Conservation (phyloP, 495 filamentous ascomycete genomes). For the Podospora sp. region DNA sequence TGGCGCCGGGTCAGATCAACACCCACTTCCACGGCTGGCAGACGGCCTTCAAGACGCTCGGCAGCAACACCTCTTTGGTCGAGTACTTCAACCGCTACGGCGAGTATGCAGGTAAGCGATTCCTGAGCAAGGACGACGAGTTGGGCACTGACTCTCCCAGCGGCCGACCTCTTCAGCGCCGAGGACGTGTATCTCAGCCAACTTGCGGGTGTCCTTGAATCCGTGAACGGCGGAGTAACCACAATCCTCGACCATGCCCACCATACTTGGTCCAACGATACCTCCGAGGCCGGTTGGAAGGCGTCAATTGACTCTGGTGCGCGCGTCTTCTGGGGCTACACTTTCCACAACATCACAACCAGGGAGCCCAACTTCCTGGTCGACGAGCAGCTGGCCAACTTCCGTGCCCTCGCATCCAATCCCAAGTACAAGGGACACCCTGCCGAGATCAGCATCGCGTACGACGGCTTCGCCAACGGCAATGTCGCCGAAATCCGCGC, state of each 20-base stretch:
- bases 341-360: constrained; percentile 26
- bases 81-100: constrained; percentile 36
- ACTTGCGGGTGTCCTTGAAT: constrained; percentile 42
- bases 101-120: constrained; percentile 17
- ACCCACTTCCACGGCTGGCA: constrained; percentile 59
- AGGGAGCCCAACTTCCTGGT: constrained; percentile 20
- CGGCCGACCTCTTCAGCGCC: not conserved
- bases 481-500: constrained; percentile 30
- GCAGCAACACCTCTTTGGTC: constrained; percentile 35
- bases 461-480: constrained; percentile 36
- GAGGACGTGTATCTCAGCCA: constrained; percentile 45
- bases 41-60: constrained; percentile 45
- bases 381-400: constrained; percentile 37
- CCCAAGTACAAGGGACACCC: constrained; percentile 19
- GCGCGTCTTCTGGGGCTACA: constrained; percentile 41
- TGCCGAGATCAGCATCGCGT: constrained; percentile 39
- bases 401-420: constrained; percentile 32
- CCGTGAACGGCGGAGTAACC: constrained; percentile 41
- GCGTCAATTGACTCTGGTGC: constrained; percentile 43
- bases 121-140: not conserved
- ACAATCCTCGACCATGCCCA: constrained; percentile 38
- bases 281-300: constrained; percentile 38
- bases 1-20: constrained; percentile 54
- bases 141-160: constrained; percentile 23
- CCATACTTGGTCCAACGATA: constrained; percentile 31